Base-by-base conservation (phyloP, 2,329 filamentous ascomycete species). In the Leptographium flavum region DNA sequence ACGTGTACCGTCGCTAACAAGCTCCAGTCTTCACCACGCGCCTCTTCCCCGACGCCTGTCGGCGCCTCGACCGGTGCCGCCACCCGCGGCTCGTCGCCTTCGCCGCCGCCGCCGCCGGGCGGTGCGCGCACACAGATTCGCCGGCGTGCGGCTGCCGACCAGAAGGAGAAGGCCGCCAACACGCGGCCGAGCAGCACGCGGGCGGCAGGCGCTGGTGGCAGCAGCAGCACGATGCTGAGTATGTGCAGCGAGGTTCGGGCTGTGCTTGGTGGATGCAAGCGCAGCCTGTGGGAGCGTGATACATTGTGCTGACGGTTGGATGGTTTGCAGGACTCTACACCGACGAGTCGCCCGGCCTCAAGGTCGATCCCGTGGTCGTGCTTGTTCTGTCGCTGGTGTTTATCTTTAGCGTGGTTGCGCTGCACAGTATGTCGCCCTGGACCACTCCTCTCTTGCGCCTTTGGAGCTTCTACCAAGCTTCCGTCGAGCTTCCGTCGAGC, bases 191-290 rank as follows among this genome's bases (percentile, higher is more conserved):
- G 81, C 63, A 94, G 85, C 70, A 98, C 92, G 54, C 79, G 92
- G 58, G 81, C 90, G 33, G 92, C 92, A 30, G 92, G 92, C 56
- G 92, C 92, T 17, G 92, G 92, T 55, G 92, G 92, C 54, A 95
- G 87, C 63, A 94, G 83, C 65, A 94, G 87, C 70, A 98, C 92
- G 44, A 98, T 98, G 92, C 74, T 98, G 71, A 90, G 88, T 87
- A 82, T 55, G 83, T 77, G 25, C 32, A 21, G 23, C 25, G n/a
- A 11, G 5, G 9, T 4, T 21, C 4, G 9, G n/a, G n/a, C n/a
- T n/a, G n/a, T n/a, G n/a, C n/a, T n/a, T n/a, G n/a, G n/a, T n/a
- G n/a, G n/a, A n/a, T n/a, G n/a, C n/a, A n/a, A n/a, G n/a, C n/a
- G n/a, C n/a, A n/a, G n/a, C n/a, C n/a, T n/a, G 33, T 19, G 17